Evolutionary conservation across 345 rosid genomes (phyloP).

Genomic region (Diplotaxis tenuifolia): DNA sequence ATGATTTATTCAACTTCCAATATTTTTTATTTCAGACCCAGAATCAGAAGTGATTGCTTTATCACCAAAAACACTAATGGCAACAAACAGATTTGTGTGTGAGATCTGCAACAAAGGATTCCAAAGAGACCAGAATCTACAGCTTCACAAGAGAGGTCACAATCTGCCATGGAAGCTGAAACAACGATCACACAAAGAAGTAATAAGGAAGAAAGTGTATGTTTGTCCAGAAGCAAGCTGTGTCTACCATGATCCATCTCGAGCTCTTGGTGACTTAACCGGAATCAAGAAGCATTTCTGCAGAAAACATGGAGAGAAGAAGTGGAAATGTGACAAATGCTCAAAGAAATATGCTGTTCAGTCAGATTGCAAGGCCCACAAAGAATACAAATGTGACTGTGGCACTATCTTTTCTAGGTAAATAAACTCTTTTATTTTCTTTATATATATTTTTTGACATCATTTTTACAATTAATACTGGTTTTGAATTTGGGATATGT

Average conservation of each 20-base stretch:
- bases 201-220: slow-evolving; percentile 48
- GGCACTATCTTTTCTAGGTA: slow-evolving; percentile 93
- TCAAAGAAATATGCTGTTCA: slow-evolving; percentile 93
- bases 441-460: too few species aligned
- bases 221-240: slow-evolving; percentile 75
- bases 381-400: slow-evolving; percentile 94
- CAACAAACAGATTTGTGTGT: slow-evolving; percentile 77
- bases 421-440: neutral
- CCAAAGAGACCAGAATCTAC: slow-evolving; percentile 87
- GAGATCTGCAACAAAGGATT: slow-evolving; percentile 92
- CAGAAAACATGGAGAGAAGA: slow-evolving; percentile 92
- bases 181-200: slow-evolving; percentile 72
- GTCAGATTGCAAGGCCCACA: slow-evolving; percentile 96
- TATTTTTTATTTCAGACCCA: slow-evolving; percentile 48
- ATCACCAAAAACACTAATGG: slow-evolving; percentile 75
- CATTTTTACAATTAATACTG: slow-evolving; percentile 14
- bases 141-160: slow-evolving; percentile 82
- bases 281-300: slow-evolving; percentile 94
- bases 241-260: slow-evolving; percentile 87
- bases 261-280: slow-evolving; percentile 94
- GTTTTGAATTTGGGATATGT: slow-evolving; percentile 11
- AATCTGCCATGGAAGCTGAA: slow-evolving; percentile 95
- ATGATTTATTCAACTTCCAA: neutral
- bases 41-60: slow-evolving; percentile 86
- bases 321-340: slow-evolving; percentile 96